Base-by-base conservation (phyloP, 768 basidiomycete genomes). In the Gymnopilus dilepis region DNA sequence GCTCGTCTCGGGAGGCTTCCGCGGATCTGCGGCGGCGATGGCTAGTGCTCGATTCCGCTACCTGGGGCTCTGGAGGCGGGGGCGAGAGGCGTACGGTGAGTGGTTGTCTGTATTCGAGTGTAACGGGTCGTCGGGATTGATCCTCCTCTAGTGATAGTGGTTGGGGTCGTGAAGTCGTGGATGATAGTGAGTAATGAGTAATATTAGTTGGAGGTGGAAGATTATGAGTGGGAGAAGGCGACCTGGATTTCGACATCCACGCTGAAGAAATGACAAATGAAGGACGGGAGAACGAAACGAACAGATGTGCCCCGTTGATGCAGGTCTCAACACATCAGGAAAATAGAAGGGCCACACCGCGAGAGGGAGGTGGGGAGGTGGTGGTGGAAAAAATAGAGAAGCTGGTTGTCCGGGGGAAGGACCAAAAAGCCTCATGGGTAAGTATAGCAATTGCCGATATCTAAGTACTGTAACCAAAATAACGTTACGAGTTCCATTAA, bases 191-290 rank as follows among this genome's bases (percentile, higher is more conserved):
- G 41, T 56, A 69, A 26, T 73, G 67, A 28, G 74, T 64, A 65
- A 73, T 73, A 79, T 78, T 78, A 79, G 70, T 61, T 48, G 64
- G 63, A 69, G 70, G 65, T 64, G 72, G 47, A 50, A 50, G 74
- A 80, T 77, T 80, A 78, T 74, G 76, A 60, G 72, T 77, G 64
- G 80, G 77, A 63, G 78, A 79, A 72, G 75, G 70, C 65, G 81
- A 80, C 73, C 76, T 78, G 60, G 80, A 81, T 67, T 75, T 74
- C 72, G 82, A 81, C 83, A 84, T 84, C 69, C 81, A 81, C 74
- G 67, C 67, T 60, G 69, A 67, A 70, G 67, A 67, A 66, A 63
- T 62, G 65, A 63, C 65, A 60, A 61, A 66, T 59, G 64, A 71
- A 50, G 47, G 47, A 50, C 47, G 26, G 47, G 65, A 65, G 72